These are phyloP conservation scores for Chlamydomonas incerta DNA, from an alignment of 139 green algal genomes.

Conservation along the genomic window DNA sequence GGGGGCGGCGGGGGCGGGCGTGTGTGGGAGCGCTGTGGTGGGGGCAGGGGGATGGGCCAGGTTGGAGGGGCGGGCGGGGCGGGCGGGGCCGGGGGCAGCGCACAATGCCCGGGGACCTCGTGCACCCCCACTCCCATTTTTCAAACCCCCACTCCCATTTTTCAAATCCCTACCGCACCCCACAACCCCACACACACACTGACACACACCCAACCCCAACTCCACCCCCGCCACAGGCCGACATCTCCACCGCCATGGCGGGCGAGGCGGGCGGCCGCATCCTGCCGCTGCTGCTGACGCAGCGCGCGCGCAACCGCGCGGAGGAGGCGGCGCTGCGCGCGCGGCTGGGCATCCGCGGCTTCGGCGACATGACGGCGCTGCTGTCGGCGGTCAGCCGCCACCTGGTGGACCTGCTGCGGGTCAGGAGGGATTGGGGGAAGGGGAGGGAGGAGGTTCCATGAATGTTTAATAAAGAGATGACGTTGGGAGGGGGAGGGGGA, in stretches of 20 bases:
- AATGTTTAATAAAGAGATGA: no score
- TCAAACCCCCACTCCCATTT: background rate
- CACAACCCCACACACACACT: background rate
- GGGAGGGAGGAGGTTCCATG: no score
- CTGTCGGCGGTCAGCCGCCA: background rate
- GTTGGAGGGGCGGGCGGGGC: no score
- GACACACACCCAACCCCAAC: background rate
- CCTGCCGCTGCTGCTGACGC: slow-evolving; percentile 77
- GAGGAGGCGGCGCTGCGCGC: slow-evolving; percentile 61
- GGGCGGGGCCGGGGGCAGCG: no score
- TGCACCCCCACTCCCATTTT: background rate
- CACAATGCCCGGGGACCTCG: no score
- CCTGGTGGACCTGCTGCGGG: slow-evolving; percentile 26
- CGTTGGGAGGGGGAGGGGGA: no score
- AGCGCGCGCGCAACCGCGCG: slow-evolving; percentile 34
- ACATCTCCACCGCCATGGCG: slow-evolving; percentile 54
- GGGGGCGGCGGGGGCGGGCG: no score
- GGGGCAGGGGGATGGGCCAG: no score
- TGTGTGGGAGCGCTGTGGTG: no score
- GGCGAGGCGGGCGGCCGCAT: slow-evolving; percentile 66
- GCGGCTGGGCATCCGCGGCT: slow-evolving; percentile 56
- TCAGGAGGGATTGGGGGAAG: background rate
- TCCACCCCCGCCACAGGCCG: background rate
- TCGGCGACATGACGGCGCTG: slow-evolving; percentile 64
- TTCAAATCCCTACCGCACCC: background rate